Percentiles rank a stretch among this genome's conserved stretches.
Evolutionary conservation across 2,329 filamentous ascomycete genomes (phyloP).

Genomic region (Clonostachys chloroleuca): DNA sequence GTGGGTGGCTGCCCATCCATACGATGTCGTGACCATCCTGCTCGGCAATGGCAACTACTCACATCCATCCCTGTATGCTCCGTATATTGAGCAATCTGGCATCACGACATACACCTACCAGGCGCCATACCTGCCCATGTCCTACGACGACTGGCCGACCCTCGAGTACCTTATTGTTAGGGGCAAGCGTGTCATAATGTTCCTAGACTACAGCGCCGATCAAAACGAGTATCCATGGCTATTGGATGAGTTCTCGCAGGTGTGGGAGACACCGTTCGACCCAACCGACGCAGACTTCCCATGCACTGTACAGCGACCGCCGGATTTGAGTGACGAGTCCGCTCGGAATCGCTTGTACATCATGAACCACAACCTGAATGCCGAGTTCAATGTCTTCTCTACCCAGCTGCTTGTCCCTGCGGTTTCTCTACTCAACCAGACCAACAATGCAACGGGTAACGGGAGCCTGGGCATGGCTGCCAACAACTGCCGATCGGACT

Average conservation of each 20-base stretch:
- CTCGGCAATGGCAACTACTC: slow-evolving; percentile 81
- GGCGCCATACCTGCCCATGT: slow-evolving; percentile 68
- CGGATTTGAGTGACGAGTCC: slow-evolving; percentile 49
- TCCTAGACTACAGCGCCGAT: slow-evolving; percentile 82
- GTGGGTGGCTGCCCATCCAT: slow-evolving; percentile 76
- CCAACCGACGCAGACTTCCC: slow-evolving; percentile 63
- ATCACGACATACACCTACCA: slow-evolving; percentile 70
- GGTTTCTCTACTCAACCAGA: slow-evolving; percentile 63
- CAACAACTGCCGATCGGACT: slow-evolving; percentile 55
- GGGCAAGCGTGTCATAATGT: slow-evolving; percentile 70
- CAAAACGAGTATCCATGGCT: slow-evolving; percentile 77
- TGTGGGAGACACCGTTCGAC: slow-evolving; percentile 90
- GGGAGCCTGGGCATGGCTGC: slow-evolving; percentile 64
- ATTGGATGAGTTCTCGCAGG: slow-evolving; percentile 79
- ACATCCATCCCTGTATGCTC: slow-evolving; percentile 56
- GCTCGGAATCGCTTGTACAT: slow-evolving; percentile 68
- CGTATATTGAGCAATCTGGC: slow-evolving; percentile 66
- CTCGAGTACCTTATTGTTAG: slow-evolving; percentile 70
- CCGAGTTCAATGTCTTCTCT: slow-evolving; percentile 65
- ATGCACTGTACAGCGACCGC: slow-evolving; percentile 74
- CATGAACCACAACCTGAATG: slow-evolving; percentile 88
- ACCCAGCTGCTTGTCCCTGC: slow-evolving; percentile 67
- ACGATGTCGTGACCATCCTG: slow-evolving; percentile 83
- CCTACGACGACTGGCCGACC: slow-evolving; percentile 76
- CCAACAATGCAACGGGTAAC: slow-evolving; percentile 61